Conservation (phyloP, 2,329 filamentous ascomycete genomes). For the Epicoccum nigrum region DNA sequence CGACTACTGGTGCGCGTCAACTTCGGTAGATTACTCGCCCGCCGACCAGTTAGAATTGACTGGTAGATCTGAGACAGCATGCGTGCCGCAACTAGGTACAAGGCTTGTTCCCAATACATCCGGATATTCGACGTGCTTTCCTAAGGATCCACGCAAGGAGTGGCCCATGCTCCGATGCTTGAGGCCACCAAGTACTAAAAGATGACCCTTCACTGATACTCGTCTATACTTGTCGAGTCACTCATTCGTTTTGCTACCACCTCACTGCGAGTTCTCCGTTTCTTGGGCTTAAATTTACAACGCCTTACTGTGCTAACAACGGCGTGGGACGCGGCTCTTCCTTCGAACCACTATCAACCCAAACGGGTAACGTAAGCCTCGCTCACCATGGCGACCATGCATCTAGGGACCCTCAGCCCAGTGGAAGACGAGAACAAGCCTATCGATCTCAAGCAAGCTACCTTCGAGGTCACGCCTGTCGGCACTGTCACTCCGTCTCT, state of each 20-base stretch:
- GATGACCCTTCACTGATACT: slow-evolving; percentile 43
- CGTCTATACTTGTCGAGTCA: slow-evolving; percentile 22
- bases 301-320: slow-evolving; percentile 20
- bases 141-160: slow-evolving; percentile 32
- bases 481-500: slow-evolving; percentile 33
- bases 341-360: slow-evolving; percentile 27
- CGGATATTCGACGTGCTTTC: slow-evolving; percentile 43
- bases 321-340: slow-evolving; percentile 36
- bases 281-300: neutral
- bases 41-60: slow-evolving; percentile 37
- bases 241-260: slow-evolving; percentile 18
- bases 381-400: slow-evolving; percentile 42
- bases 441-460: slow-evolving; percentile 42
- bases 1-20: slow-evolving; percentile 33
- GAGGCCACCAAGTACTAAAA: slow-evolving; percentile 44
- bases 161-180: slow-evolving; percentile 39
- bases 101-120: slow-evolving; percentile 46
- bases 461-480: slow-evolving; percentile 39
- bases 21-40: slow-evolving; percentile 43
- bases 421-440: slow-evolving; percentile 31
- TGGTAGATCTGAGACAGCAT: slow-evolving; percentile 39
- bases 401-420: slow-evolving; percentile 37
- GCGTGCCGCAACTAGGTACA: slow-evolving; percentile 44
- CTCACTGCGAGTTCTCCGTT: slow-evolving; percentile 6
- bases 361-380: slow-evolving; percentile 24